Conservation (phyloP, 2,329 filamentous ascomycete genomes). For the Clonostachys solani region DNA sequence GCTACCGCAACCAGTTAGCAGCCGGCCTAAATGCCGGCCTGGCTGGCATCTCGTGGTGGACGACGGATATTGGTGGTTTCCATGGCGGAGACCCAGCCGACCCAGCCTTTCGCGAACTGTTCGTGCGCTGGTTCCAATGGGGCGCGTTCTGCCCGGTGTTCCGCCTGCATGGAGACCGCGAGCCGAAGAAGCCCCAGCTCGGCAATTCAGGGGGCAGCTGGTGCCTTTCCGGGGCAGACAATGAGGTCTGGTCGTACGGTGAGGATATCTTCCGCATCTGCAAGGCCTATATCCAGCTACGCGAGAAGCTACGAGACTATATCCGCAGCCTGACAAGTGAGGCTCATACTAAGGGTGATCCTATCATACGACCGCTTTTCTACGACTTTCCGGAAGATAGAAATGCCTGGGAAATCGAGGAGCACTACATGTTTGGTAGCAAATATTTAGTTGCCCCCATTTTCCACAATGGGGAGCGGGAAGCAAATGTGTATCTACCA, state of each 20-base stretch:
- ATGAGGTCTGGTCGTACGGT: slow-evolving; percentile 66
- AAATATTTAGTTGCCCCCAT: slow-evolving; percentile 55
- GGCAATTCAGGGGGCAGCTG: slow-evolving; percentile 27
- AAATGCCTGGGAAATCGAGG: slow-evolving; percentile 50
- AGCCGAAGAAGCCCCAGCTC: slow-evolving; percentile 40
- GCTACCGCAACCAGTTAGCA: slow-evolving; percentile 53
- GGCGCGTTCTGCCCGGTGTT: slow-evolving; percentile 64
- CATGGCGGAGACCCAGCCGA: slow-evolving; percentile 58
- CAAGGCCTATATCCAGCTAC: slow-evolving; percentile 51
- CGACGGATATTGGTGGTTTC: slow-evolving; percentile 67
- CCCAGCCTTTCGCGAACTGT: slow-evolving; percentile 54
- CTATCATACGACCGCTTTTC: slow-evolving; percentile 59
- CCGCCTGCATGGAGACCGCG: slow-evolving; percentile 61
- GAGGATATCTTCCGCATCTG: slow-evolving; percentile 56
- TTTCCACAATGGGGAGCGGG: slow-evolving; percentile 38
- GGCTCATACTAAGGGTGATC: slow-evolving; percentile 54
- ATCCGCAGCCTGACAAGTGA: slow-evolving; percentile 53
- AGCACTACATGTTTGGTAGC: slow-evolving; percentile 59
- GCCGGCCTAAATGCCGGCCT: slow-evolving; percentile 64
- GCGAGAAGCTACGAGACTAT: slow-evolving; percentile 55
- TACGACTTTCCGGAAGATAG: slow-evolving; percentile 57
- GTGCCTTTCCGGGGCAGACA: slow-evolving; percentile 46
- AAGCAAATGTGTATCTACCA: slow-evolving; percentile 48
- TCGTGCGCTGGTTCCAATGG: slow-evolving; percentile 68
- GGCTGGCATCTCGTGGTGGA: slow-evolving; percentile 64